Evolutionary conservation across 257 asterid species (phyloP).

Genomic region (Solanum clarkiae): DNA sequence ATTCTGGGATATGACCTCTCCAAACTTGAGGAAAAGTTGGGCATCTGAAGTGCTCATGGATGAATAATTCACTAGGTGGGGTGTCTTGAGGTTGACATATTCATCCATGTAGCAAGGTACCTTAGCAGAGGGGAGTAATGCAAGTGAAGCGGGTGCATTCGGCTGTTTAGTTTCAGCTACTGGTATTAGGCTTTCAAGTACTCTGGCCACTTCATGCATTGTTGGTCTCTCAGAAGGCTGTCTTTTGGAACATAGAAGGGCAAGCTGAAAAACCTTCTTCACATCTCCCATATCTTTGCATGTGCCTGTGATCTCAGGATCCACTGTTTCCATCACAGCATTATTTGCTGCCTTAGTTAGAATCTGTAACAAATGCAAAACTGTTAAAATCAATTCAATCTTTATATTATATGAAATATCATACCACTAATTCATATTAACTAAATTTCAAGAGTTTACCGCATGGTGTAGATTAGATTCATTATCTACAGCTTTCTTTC

Average conservation of each 20-base stretch:
- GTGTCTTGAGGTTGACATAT: conserved; percentile 76
- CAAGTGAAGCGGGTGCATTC: background rate
- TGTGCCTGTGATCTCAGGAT: conserved; percentile 63
- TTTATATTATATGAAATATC: background rate
- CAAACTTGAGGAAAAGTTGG: conserved; percentile 71
- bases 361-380: conserved; percentile 27
- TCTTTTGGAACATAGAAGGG: conserved; percentile 76
- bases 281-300: conserved; percentile 77
- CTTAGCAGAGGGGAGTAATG: conserved; percentile 28
- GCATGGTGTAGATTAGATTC: conserved; percentile 82
- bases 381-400: background rate
- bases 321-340: conserved; percentile 85
- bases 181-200: conserved; percentile 44
- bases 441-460: conserved; percentile 25
- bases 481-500: conserved; percentile 79
- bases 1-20: conserved; percentile 67
- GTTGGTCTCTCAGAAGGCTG: conserved; percentile 83
- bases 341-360: conserved; percentile 62
- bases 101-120: conserved; percentile 69
- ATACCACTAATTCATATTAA: background rate
- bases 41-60: conserved; percentile 88
- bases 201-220: conserved; percentile 86
- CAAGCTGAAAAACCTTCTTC: conserved; percentile 89
- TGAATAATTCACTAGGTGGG: conserved; percentile 75
- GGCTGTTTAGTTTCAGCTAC: conserved; percentile 15